phyloP scores from a whole-genome alignment of 495 filamentous ascomycete genomes.

The Xylaria flabelliformis region DNA sequence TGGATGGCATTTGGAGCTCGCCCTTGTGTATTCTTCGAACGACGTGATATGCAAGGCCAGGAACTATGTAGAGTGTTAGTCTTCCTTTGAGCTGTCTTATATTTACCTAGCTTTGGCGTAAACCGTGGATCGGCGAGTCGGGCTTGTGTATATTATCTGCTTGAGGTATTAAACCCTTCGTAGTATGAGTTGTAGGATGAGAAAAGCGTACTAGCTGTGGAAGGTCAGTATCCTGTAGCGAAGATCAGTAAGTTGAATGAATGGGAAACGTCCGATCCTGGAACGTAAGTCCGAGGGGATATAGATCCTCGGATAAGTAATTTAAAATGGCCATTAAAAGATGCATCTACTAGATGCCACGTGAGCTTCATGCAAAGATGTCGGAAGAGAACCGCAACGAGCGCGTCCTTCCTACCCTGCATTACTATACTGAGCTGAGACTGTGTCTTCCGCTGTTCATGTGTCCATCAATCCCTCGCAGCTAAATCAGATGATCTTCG shows the following conservation, averaged over 20 bases:
- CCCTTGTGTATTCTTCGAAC: background rate
- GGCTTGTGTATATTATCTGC: background rate
- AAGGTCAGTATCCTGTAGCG: background rate
- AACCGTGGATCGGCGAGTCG: background rate
- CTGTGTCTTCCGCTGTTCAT: conserved; percentile 15
- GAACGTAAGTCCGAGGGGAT: background rate
- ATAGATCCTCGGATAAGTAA: background rate
- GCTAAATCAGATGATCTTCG: background rate
- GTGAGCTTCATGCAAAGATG: conserved; percentile 34
- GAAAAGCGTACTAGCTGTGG: background rate
- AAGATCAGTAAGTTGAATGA: background rate
- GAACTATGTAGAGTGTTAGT: background rate
- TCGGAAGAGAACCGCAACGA: conserved; percentile 21
- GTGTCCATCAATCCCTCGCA: background rate
- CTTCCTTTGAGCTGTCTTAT: background rate
- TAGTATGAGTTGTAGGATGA: background rate
- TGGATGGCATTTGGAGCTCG: background rate
- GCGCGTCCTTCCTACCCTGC: conserved; percentile 32
- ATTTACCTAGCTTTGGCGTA: background rate
- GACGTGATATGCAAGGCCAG: background rate
- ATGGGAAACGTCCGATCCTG: background rate
- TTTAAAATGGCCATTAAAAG: background rate
- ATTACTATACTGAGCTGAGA: conserved; percentile 39
- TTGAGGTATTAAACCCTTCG: no score
- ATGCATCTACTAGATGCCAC: conserved; percentile 32